These are phyloP conservation scores for Paraurostyla sp. DNA, from an alignment of 73 alveolate genomes.

Conservation along the genomic window DNA sequence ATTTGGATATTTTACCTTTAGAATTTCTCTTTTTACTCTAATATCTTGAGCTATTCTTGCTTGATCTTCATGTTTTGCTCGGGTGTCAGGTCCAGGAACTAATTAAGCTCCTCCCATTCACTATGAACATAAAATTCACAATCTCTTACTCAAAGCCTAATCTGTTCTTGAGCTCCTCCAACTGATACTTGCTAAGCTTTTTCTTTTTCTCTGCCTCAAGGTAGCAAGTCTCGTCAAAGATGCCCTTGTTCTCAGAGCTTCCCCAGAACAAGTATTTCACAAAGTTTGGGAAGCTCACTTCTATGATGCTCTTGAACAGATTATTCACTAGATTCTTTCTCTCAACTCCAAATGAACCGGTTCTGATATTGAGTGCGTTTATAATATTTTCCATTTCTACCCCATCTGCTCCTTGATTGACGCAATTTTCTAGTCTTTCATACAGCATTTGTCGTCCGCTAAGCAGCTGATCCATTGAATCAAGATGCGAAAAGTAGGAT, in stretches of 20 bases:
- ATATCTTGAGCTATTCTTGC: conserved; percentile 16
- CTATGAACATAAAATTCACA: not conserved
- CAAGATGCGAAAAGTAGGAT: conserved; percentile 49
- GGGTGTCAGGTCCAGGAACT: conserved; percentile 22
- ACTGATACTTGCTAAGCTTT: conserved; percentile 38
- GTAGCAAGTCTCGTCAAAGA: conserved; percentile 14
- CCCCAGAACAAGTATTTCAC: conserved; percentile 65
- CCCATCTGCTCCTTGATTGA: conserved; percentile 14
- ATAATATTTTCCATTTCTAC: conserved; percentile 51
- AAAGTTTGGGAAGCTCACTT: conserved; percentile 42
- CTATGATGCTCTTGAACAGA: conserved; percentile 47
- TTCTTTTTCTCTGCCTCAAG: conserved; percentile 26
- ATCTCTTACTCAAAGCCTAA: conserved; percentile 25
- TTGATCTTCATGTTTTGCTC: conserved; percentile 36
- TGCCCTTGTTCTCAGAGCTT: conserved; percentile 37
- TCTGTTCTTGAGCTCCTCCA: conserved; percentile 10
- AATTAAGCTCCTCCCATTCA: conserved; percentile 48
- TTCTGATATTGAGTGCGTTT: conserved; percentile 26
- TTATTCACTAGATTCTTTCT: conserved; percentile 50
- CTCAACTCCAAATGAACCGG: conserved; percentile 55
- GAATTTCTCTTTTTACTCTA: conserved; percentile 28
- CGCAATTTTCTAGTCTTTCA: conserved; percentile 56
- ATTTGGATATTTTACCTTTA: not conserved
- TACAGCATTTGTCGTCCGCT: conserved; percentile 49
- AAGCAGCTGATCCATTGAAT: conserved; percentile 41